These are phyloP conservation scores for Raddia guianensis DNA, from an alignment of 176 grass and related monocot genomes.

Conservation along the genomic window DNA sequence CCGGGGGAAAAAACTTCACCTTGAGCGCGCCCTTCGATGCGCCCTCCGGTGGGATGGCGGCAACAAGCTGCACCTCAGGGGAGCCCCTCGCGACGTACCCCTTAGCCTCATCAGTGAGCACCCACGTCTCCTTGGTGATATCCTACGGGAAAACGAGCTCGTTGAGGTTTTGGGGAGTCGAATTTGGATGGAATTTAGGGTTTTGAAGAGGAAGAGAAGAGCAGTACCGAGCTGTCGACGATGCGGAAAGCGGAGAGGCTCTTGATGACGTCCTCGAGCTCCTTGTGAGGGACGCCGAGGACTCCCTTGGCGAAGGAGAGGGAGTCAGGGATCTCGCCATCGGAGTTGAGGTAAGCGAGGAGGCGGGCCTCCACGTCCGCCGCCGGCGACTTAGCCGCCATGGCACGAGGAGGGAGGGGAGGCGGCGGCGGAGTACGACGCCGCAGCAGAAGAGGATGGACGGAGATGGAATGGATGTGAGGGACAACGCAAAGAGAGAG, in stretches of 20 bases:
- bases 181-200: neutral
- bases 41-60: slow-evolving; percentile 65
- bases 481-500: too few relatives aligned
- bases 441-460: too few relatives aligned
- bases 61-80: slow-evolving; percentile 71
- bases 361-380: slow-evolving; percentile 63
- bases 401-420: slow-evolving; percentile 6
- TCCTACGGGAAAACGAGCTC: neutral
- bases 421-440: neutral
- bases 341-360: slow-evolving; percentile 63
- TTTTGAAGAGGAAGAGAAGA: neutral
- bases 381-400: slow-evolving; percentile 28
- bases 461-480: too few relatives aligned
- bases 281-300: slow-evolving; percentile 65
- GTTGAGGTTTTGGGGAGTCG: neutral
- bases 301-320: slow-evolving; percentile 51
- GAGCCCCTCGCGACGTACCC: slow-evolving; percentile 60
- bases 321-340: slow-evolving; percentile 66
- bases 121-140: slow-evolving; percentile 60
- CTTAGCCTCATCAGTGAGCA: slow-evolving; percentile 81
- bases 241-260: slow-evolving; percentile 81
- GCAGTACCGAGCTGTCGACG: slow-evolving; percentile 44
- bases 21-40: slow-evolving; percentile 59
- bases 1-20: slow-evolving; percentile 46
- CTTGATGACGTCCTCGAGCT: slow-evolving; percentile 86